phyloP scores from a whole-genome alignment of 176 grass and related monocot species.

The Paspalum notatum region DNA sequence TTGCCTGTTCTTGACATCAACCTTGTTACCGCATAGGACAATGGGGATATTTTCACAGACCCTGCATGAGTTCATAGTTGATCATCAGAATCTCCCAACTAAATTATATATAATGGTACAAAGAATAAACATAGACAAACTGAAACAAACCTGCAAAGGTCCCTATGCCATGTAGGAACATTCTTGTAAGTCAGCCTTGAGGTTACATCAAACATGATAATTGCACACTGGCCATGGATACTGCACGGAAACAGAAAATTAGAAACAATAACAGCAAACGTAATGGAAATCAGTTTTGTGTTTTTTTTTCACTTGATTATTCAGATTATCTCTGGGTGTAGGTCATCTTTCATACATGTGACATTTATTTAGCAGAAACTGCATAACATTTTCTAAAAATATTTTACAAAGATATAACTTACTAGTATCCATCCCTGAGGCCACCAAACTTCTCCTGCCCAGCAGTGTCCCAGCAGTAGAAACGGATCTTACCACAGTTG shows the following conservation, averaged over 20 bases:
- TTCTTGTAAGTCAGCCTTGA: conserved; percentile 89
- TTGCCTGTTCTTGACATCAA: conserved; percentile 88
- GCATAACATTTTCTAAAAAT: neutral
- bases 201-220: conserved; percentile 96
- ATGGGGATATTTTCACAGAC: conserved; percentile 95
- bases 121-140: neutral
- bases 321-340: neutral
- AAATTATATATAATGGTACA: neutral
- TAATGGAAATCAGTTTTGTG: neutral
- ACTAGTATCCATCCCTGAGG: conserved; percentile 93
- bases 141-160: conserved; percentile 71
- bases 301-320: no score
- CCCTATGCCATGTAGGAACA: conserved; percentile 89
- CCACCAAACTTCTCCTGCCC: conserved; percentile 91
- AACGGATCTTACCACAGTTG: conserved; percentile 83
- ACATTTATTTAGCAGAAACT: neutral
- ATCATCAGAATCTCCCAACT: neutral
- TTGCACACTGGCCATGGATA: conserved; percentile 85
- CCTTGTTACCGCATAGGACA: conserved; percentile 83
- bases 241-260: conserved; percentile 24
- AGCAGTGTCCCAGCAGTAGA: conserved; percentile 94
- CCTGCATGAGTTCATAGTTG: conserved; percentile 38
- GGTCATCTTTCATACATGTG: neutral
- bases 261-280: neutral
- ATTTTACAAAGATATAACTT: conserved; percentile 31